Evolutionary conservation across 2,329 filamentous ascomycete genomes (phyloP), one percentile per base, ranked within the genome.

Genomic region (Cladosporium sp.): DNA sequence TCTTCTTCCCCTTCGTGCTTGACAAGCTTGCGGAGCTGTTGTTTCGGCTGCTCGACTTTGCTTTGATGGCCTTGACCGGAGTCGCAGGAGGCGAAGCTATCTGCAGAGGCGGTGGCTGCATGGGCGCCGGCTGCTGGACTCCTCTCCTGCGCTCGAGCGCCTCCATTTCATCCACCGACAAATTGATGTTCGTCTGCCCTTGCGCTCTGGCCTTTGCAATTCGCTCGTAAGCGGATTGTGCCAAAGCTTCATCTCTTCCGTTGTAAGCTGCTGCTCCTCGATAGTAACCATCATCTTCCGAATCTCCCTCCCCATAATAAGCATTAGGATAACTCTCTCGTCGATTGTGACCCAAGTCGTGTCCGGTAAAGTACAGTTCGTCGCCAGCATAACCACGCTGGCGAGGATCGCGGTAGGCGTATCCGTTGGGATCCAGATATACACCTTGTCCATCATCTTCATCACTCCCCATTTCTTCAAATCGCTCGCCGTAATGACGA

Each of bases 81-180:
- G 56, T 48, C 58, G 58, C 49, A 28, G 55, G 25, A 35, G 44
- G 22, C 58, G 53, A 57, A 37, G 50, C 57, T 19, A 58, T 47
- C 28, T 56, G 57, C 40, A 54, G 51, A 34, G 60, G 53, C 52
- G 52, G 52, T 54, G 56, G 55, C 22, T 42, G 58, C 13, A 60
- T 24, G 32, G 42, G 48, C 57, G 58, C 57, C 62, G 65, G 56
- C 64, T 83, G 61, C 56, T 58, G 56, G 56, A 58, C 40, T 53
- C 28, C 32, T 53, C 82, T 77, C 66, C 82, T 80, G 61, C 85
- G 83, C 69, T 93, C 88, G 64, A 96, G 79, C 47, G 91, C 91
- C 61, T 87, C 88, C 65, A 96, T 78, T 72, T 97, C 92, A 55
- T 88, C 85, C 67, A 86, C 83, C 65, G 83, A 91, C 62, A 97